Base-by-base conservation (phyloP, 2,329 filamentous ascomycete species). In the Fusarium sp. region DNA sequence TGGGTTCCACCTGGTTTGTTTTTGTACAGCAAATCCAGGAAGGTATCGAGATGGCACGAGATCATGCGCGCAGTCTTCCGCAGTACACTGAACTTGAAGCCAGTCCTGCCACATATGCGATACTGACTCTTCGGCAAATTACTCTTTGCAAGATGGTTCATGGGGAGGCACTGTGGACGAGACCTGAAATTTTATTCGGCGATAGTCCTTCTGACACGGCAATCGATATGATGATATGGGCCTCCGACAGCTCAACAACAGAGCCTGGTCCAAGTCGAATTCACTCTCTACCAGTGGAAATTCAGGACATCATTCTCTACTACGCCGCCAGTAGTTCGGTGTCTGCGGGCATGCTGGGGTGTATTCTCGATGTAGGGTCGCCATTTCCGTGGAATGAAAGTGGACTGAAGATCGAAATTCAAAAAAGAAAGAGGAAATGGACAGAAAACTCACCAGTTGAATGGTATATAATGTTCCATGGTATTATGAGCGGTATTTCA, bases 181-280 rank as follows among this genome's bases (percentile, higher is more conserved):
- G 33, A 9, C 28, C 59, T 1, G 63, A 65, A 47, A 11, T 8
- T 22, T 54, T 73, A 4, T 73, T 71, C 7, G 35, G 19, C 24
- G 49, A 46, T 4, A n/a, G 2, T 49, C 1, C 22, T 28, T 65
- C 58, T n/a, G 49, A 63, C 20, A 44, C 54, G 9, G 70, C 65
- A 19, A 67, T 72, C 33, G 11, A 68, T 9, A 64, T 73, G 35
- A 6, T 73, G 58, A 46, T 72, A n/a, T 71, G 56, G 65, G 60
- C 65, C 47, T 35, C 53, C 28, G 28, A 13, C 3, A n/a, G 7
- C 37, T 15, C 41, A 5, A 7, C 22, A 33, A 24, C 4, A 4
- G 37, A 60, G 35, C 47, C 49, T 37, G n/a, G 47, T 14, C 40
- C 39, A 32, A 59, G 30, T 32, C 13, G 22, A 37, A 48, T 73